A percentile compares a stretch with the other conserved stretches of the same genome.
Conservation (phyloP, 768 basidiomycete genomes). For the Leucogyrophana mollusca region DNA sequence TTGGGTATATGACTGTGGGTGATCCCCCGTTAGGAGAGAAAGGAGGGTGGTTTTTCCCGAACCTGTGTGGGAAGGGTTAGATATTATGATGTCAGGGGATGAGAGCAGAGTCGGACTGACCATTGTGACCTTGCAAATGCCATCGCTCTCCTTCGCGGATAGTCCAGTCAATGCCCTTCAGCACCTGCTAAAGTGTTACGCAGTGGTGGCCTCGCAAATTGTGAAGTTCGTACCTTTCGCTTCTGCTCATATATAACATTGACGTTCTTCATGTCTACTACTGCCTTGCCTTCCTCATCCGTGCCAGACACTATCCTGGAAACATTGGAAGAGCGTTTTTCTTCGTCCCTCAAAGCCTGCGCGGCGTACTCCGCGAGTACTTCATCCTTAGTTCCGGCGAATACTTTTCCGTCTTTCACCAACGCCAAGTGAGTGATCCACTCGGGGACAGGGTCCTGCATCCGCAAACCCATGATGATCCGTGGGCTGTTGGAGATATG, state of each 20-base stretch:
- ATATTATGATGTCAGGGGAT: background rate
- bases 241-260: slow-evolving; percentile 65
- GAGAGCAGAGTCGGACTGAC: slow-evolving; percentile 35
- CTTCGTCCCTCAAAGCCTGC: slow-evolving; percentile 1
- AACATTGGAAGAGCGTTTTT: background rate
- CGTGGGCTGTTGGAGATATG: slow-evolving; percentile 51
- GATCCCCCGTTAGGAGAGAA: slow-evolving; percentile 88
- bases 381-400: slow-evolving; percentile 49
- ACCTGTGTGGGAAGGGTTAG: slow-evolving; percentile 47
- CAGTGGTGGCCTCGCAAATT: background rate
- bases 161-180: slow-evolving; percentile 79
- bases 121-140: slow-evolving; percentile 90
- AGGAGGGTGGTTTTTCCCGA: slow-evolving; percentile 95
- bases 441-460: slow-evolving; percentile 69
- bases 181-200: slow-evolving; percentile 46
- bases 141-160: slow-evolving; percentile 81
- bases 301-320: background rate
- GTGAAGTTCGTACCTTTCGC: slow-evolving; percentile 48
- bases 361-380: slow-evolving; percentile 33
- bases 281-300: slow-evolving; percentile 27
- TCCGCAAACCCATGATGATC: slow-evolving; percentile 63
- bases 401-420: slow-evolving; percentile 47
- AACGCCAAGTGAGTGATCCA: slow-evolving; percentile 71
- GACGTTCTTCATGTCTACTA: slow-evolving; percentile 66
- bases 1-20: slow-evolving; percentile 91